phyloP scores from a whole-genome alignment of 352 stramenopile genomes.

The Phytophthora tubulina region DNA sequence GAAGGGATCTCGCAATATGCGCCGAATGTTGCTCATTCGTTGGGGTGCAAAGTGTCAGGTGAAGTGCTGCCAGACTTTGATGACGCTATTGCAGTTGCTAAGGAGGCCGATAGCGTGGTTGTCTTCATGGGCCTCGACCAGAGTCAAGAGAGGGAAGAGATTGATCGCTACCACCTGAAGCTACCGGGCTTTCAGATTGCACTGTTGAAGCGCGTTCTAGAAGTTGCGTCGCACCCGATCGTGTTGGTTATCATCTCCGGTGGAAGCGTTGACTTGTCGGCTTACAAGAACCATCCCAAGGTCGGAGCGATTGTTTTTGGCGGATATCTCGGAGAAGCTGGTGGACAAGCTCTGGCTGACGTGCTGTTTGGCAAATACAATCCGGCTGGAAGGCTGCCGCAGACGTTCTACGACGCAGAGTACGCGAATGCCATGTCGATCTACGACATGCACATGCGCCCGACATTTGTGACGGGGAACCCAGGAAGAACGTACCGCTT shows the following conservation, averaged over 20 bases:
- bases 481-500: conserved; percentile 90
- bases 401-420: conserved; percentile 75
- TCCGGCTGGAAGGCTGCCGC: conserved; percentile 67
- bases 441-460: conserved; percentile 90
- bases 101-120: conserved; percentile 54
- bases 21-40: conserved; percentile 44
- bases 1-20: conserved; percentile 49
- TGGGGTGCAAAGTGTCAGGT: conserved; percentile 68
- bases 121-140: conserved; percentile 78
- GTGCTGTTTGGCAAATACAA: conserved; percentile 82
- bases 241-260: conserved; percentile 86
- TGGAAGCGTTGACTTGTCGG: conserved; percentile 74
- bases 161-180: conserved; percentile 68
- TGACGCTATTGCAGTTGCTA: conserved; percentile 50
- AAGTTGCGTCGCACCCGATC: conserved; percentile 59
- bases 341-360: conserved; percentile 75
- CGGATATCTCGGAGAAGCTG: conserved; percentile 76
- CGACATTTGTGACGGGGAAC: conserved; percentile 58
- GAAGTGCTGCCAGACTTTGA: conserved; percentile 61
- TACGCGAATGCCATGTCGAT: conserved; percentile 65
- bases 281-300: conserved; percentile 65
- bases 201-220: conserved; percentile 66
- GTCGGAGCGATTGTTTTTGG: conserved; percentile 75
- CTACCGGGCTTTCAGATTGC: conserved; percentile 72
- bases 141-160: conserved; percentile 70